These are phyloP conservation scores for Aplosporella prunicola DNA, from an alignment of 2,329 filamentous ascomycete species.

Conservation along the genomic window DNA sequence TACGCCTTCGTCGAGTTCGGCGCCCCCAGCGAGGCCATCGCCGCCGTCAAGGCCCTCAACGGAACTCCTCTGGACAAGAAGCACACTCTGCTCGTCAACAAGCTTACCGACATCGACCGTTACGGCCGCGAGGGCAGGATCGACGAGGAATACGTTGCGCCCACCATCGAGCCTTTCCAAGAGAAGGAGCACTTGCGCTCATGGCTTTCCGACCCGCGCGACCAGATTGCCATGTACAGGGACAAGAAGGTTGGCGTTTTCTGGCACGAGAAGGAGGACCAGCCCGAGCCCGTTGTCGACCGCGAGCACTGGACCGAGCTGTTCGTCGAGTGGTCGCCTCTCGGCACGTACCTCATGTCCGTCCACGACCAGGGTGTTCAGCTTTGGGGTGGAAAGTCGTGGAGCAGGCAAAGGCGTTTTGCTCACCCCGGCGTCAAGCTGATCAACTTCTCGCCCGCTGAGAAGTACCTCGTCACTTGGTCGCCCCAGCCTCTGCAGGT, in stretches of 20 bases:
- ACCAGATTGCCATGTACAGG: conserved; percentile 93
- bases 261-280: conserved; percentile 96
- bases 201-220: conserved; percentile 82
- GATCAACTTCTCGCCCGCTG: conserved; percentile 86
- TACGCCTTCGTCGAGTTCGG: conserved; percentile 98
- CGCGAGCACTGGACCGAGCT: conserved; percentile 95
- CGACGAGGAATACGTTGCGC: conserved; percentile 79
- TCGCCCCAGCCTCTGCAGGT: conserved; percentile 89
- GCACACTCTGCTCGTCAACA: conserved; percentile 93
- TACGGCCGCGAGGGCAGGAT: conserved; percentile 90
- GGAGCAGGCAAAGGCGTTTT: conserved; percentile 86
- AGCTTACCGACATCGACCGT: conserved; percentile 94
- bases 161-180: conserved; percentile 72
- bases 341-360: conserved; percentile 87
- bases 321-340: conserved; percentile 95
- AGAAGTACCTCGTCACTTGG: conserved; percentile 95
- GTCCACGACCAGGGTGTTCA: conserved; percentile 95
- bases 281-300: conserved; percentile 80
- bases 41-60: conserved; percentile 82
- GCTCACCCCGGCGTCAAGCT: conserved; percentile 93
- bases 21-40: conserved; percentile 77
- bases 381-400: conserved; percentile 86
- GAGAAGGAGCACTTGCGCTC: conserved; percentile 93
- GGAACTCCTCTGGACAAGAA: conserved; percentile 87
- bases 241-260: conserved; percentile 87